Evolutionary conservation across 2,329 filamentous ascomycete species (phyloP).

Genomic region (Teratosphaeriaceae sp.): DNA sequence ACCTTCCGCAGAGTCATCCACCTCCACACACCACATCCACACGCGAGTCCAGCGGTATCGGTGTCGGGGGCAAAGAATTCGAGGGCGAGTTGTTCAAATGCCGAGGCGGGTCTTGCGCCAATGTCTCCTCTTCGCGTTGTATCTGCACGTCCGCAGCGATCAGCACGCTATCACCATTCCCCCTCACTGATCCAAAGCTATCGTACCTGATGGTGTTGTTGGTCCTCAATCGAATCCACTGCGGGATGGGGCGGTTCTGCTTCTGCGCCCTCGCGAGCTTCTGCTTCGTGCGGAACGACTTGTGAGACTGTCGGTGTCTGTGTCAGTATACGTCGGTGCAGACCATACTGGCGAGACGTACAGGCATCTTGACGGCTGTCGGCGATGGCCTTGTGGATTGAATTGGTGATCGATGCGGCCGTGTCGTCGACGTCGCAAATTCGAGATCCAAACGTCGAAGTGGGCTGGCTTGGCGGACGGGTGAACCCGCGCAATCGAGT

Average conservation of each 20-base stretch:
- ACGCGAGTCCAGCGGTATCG: background rate
- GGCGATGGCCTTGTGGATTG: constrained; percentile 3
- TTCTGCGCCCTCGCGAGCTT: constrained; percentile 99
- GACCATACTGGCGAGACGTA: constrained; percentile 12
- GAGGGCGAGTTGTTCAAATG: constrained; percentile 68
- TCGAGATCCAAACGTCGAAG: background rate
- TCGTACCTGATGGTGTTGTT: constrained; percentile 99
- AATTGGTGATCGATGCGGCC: background rate
- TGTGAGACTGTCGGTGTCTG: constrained; percentile 69
- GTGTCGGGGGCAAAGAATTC: background rate
- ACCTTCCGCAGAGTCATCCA: background rate
- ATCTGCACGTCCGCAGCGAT: constrained; percentile 52
- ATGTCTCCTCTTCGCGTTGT: constrained; percentile 99
- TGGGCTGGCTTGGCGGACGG: background rate
- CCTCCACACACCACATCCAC: too few species aligned
- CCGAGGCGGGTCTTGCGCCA: constrained; percentile 99
- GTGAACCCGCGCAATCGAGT: too few species aligned
- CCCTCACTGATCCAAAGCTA: background rate
- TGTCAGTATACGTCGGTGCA: background rate
- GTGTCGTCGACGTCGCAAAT: too few species aligned
- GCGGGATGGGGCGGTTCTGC: constrained; percentile 99
- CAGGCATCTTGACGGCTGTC: constrained; percentile 28
- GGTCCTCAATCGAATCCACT: constrained; percentile 99
- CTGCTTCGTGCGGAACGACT: constrained; percentile 99
- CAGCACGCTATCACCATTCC: background rate